Evolutionary conservation across 805 yeast genomes (phyloP).

Genomic region (Saccharomycopsis sp.): DNA sequence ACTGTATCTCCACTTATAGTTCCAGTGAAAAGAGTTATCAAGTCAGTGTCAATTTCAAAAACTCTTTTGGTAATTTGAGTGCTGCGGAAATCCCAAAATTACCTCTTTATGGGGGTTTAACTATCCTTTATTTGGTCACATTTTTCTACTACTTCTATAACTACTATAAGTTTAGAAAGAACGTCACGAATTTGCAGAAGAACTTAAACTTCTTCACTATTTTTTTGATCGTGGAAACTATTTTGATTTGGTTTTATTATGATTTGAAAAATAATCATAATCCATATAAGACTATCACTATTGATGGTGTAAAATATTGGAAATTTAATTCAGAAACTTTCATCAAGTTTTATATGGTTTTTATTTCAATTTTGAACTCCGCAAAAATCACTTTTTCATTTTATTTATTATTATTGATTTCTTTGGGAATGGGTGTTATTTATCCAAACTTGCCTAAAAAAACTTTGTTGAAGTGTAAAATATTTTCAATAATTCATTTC

Average conservation of each 20-base stretch:
- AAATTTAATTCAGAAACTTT: constrained; percentile 38
- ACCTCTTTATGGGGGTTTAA: constrained; percentile 77
- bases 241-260: constrained; percentile 85
- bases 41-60: constrained; percentile 74
- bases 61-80: constrained; percentile 81
- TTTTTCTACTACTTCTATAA: constrained; percentile 78
- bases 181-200: constrained; percentile 80
- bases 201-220: constrained; percentile 80
- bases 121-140: constrained; percentile 73
- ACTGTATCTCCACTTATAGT: constrained; percentile 73
- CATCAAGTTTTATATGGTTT: constrained; percentile 63
- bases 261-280: constrained; percentile 59
- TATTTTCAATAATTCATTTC: constrained; percentile 48
- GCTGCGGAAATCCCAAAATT: constrained; percentile 89
- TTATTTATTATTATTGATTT: constrained; percentile 73
- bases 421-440: constrained; percentile 93
- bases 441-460: constrained; percentile 71
- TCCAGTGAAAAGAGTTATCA: constrained; percentile 36
- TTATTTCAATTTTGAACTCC: constrained; percentile 71
- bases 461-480: constrained; percentile 59
- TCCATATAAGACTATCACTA: constrained; percentile 10
- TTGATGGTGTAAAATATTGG: constrained; percentile 23
- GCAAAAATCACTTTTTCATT: constrained; percentile 79
- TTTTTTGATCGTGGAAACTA: constrained; percentile 73
- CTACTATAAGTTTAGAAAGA: constrained; percentile 76